Conservation (phyloP, 2,329 filamentous ascomycete genomes). For the Fusarium papillatum region DNA sequence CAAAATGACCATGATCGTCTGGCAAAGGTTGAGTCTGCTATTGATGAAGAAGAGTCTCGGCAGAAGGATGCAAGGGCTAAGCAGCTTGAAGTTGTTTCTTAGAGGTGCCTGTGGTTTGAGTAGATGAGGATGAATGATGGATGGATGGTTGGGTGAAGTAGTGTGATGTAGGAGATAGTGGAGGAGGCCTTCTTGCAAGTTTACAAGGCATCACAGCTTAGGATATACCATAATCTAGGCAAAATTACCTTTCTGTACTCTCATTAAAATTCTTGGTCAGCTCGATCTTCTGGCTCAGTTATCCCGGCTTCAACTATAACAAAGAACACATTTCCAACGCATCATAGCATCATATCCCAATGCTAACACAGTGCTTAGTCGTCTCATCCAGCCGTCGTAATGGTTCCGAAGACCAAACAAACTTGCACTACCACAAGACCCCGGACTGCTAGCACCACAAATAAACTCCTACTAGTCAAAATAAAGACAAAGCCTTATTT, state of each 20-base stretch:
- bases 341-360: no score
- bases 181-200: background rate
- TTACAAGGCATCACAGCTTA: background rate
- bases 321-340: no score
- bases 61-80: background rate
- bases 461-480: background rate
- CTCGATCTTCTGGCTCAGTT: no score
- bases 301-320: no score
- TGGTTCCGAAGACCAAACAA: no score
- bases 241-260: background rate
- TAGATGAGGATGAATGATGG: background rate
- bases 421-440: background rate
- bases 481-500: background rate
- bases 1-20: conserved; percentile 5
- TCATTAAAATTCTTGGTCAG: no score
- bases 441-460: background rate
- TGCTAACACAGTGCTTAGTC: no score
- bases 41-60: background rate
- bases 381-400: no score
- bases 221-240: background rate
- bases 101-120: background rate
- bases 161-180: background rate
- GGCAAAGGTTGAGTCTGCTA: background rate
- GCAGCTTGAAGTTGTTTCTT: background rate
- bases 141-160: background rate